These are phyloP conservation scores for Acmispon strigosus DNA, from an alignment of 306 rosid species.

Conservation along the genomic window DNA sequence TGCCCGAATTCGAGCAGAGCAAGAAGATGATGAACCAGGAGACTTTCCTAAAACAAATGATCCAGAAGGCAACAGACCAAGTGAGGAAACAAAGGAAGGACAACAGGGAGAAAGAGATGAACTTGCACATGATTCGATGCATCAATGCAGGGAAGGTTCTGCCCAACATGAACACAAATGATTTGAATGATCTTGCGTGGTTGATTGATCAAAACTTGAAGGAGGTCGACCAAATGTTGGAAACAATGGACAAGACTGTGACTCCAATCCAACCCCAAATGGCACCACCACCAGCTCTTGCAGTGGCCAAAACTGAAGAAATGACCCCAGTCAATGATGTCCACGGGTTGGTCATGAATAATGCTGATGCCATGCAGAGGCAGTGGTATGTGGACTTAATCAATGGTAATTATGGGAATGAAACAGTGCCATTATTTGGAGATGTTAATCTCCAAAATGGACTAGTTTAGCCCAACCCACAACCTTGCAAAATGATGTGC, in stretches of 20 bases:
- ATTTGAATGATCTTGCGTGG: conserved; percentile 18
- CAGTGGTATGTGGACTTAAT: neutral
- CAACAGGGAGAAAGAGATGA: conserved; percentile 18
- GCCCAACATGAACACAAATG: neutral
- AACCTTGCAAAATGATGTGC: neutral
- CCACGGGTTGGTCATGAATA: neutral
- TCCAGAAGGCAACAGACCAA: conserved; percentile 4
- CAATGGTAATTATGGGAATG: neutral
- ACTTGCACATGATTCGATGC: conserved; percentile 10
- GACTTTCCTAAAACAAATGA: conserved; percentile 14
- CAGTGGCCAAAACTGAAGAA: neutral
- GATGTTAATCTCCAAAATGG: neutral
- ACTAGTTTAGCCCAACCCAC: conserved; percentile 7
- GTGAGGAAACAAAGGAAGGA: conserved; percentile 2
- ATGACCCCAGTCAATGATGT: neutral
- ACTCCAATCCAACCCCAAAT: neutral
- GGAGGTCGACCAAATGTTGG: conserved; percentile 1
- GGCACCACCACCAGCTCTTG: neutral
- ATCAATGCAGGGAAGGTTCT: neutral
- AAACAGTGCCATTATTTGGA: conserved; percentile 1
- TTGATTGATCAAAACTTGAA: conserved; percentile 18
- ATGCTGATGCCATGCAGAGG: neutral
- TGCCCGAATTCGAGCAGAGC: conserved; percentile 19
- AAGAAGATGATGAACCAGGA: conserved; percentile 33
- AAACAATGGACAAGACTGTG: neutral